Percentiles rank a stretch among this genome's conserved stretches.
Evolutionary conservation across 345 rosid species (phyloP).

Genomic region (Linum trigynum): DNA sequence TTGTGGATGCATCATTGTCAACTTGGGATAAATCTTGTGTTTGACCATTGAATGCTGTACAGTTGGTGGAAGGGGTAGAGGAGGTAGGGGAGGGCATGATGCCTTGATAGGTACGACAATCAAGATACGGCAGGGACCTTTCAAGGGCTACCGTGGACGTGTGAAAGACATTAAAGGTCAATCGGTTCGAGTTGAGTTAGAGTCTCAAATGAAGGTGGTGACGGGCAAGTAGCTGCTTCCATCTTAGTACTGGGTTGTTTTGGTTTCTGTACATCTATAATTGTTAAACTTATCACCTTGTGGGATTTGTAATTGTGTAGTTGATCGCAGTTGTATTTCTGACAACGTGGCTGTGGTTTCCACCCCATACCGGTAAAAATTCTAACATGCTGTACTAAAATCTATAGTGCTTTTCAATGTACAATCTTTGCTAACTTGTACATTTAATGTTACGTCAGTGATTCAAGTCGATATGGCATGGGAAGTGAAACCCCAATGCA

Average conservation of each 20-base stretch:
- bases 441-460: slow-evolving; percentile 32
- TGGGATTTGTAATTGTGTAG: slow-evolving; percentile 38
- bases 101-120: slow-evolving; percentile 66
- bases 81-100: slow-evolving; percentile 70
- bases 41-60: slow-evolving; percentile 14
- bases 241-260: slow-evolving; percentile 5
- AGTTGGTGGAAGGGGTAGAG: slow-evolving; percentile 83
- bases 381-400: background rate
- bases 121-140: slow-evolving; percentile 73
- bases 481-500: slow-evolving; percentile 98
- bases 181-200: slow-evolving; percentile 78
- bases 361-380: slow-evolving; percentile 59
- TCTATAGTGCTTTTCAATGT: background rate
- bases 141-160: slow-evolving; percentile 82
- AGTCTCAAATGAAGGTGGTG: slow-evolving; percentile 83
- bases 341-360: slow-evolving; percentile 61
- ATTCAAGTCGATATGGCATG: slow-evolving; percentile 66
- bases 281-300: background rate
- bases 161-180: slow-evolving; percentile 78
- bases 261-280: background rate
- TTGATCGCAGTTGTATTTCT: slow-evolving; percentile 61
- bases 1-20: slow-evolving; percentile 1
- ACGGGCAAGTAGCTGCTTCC: slow-evolving; percentile 49
- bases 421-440: slow-evolving; percentile 1
- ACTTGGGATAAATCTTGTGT: background rate